phyloP scores from a whole-genome alignment of 2,329 filamentous ascomycete species.

The Pseudomassariella vexata region DNA sequence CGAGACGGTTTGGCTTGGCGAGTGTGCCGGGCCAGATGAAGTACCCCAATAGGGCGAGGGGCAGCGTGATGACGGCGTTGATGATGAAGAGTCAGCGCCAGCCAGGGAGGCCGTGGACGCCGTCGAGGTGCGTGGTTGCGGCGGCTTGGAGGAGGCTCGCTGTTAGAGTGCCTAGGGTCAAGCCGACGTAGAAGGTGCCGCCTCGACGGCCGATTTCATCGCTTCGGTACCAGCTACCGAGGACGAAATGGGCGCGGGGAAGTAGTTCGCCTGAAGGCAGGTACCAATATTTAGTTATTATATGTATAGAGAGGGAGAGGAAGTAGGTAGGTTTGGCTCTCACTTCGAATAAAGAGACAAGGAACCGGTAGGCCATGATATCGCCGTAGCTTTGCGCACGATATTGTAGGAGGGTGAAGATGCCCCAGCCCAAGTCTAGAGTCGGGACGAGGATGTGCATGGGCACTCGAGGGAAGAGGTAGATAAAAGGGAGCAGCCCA shows the following conservation, averaged over 20 bases:
- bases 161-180: conserved; percentile 2
- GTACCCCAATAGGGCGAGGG: conserved; percentile 39
- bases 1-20: conserved; percentile 11
- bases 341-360: conserved; percentile 47
- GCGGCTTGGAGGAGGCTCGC: conserved; percentile 6
- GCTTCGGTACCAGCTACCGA: conserved; percentile 9
- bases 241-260: conserved; percentile 18
- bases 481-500: conserved; percentile 20
- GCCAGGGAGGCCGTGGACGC: conserved; percentile 33
- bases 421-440: conserved; percentile 36
- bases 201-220: conserved; percentile 13
- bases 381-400: conserved; percentile 42
- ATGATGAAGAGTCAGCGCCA: conserved; percentile 45
- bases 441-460: conserved; percentile 11
- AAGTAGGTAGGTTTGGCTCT: too few relatives aligned
- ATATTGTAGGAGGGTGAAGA: conserved; percentile 52
- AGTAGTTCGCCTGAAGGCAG: conserved; percentile 1
- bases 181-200: conserved; percentile 1
- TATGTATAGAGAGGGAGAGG: too few relatives aligned
- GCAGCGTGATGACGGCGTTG: conserved; percentile 43
- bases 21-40: conserved; percentile 35
- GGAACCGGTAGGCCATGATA: conserved; percentile 45
- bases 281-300: too few relatives aligned
- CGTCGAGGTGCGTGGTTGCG: conserved; percentile 6
- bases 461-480: neutral